A percentile compares a stretch with the other conserved stretches of the same genome.
Evolutionary conservation across 768 basidiomycete species (phyloP).

Genomic region (Suillus cothurnatus): DNA sequence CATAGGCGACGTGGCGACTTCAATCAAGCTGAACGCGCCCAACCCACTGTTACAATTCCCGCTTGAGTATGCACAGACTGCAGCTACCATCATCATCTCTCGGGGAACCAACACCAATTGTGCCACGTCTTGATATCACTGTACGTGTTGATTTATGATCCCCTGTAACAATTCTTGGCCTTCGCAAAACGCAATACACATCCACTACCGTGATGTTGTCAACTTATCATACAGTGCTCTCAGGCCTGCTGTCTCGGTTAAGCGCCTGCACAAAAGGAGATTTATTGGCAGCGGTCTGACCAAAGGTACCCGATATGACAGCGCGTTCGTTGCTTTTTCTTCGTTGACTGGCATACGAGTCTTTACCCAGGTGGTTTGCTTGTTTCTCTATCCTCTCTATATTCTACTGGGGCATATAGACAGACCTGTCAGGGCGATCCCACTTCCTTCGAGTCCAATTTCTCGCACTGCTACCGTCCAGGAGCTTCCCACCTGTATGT

Average conservation of each 20-base stretch:
- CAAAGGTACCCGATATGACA: conserved; percentile 3
- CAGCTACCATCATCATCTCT: not conserved
- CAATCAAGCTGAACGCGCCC: not conserved
- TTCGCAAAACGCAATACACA: not conserved
- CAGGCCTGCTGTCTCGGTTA: not conserved
- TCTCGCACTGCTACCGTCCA: not conserved
- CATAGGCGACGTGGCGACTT: not conserved
- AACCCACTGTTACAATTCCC: not conserved
- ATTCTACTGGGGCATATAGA: no score
- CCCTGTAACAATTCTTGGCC: not conserved
- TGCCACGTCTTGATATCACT: not conserved
- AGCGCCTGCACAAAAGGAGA: not conserved
- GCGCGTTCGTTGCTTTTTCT: not conserved
- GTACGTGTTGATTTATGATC: not conserved
- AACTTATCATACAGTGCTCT: not conserved
- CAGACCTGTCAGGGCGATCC: not conserved
- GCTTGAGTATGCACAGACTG: not conserved
- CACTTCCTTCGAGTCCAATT: no score
- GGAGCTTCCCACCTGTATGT: not conserved
- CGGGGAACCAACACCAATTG: not conserved
- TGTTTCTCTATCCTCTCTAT: not conserved
- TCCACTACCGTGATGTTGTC: not conserved
- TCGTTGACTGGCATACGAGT: not conserved
- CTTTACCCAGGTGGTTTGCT: not conserved
- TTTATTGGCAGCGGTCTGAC: not conserved